phyloP scores from a whole-genome alignment of 2,329 filamentous ascomycete species.

The Cucurbitaria berberidis region DNA sequence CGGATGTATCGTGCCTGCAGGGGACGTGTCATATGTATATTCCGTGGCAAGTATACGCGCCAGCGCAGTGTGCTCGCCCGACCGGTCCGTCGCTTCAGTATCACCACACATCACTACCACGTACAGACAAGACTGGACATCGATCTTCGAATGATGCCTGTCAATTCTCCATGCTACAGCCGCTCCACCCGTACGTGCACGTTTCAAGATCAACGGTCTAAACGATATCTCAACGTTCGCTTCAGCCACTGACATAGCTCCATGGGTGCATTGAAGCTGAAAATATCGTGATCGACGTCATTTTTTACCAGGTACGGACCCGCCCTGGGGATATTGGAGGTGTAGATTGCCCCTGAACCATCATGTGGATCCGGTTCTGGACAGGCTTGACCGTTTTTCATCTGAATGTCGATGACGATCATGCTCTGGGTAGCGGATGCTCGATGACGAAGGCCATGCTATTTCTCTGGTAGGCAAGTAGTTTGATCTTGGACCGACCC shows the following conservation, averaged over 20 bases:
- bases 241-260: constrained; percentile 24
- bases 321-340: constrained; percentile 15
- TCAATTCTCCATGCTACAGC: constrained; percentile 15
- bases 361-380: constrained; percentile 16
- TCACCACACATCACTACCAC: constrained; percentile 28
- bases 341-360: constrained; percentile 23
- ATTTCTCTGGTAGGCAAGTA: constrained; percentile 3
- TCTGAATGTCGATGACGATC: constrained; percentile 30
- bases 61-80: constrained; percentile 11
- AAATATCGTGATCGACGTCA: constrained; percentile 42
- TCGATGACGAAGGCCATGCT: constrained; percentile 35
- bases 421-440: constrained; percentile 9
- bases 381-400: constrained; percentile 14
- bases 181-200: constrained; percentile 29
- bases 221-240: constrained; percentile 19
- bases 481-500: constrained; percentile 10
- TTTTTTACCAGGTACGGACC: constrained; percentile 10
- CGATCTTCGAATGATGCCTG: constrained; percentile 29
- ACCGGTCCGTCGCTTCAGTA: constrained; percentile 4
- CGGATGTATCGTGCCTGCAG: constrained; percentile 1
- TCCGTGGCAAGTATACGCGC: constrained; percentile 9
- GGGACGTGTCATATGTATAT: constrained; percentile 6
- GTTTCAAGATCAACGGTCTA: constrained; percentile 31
- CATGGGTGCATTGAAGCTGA: constrained; percentile 30
- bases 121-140: constrained; percentile 27